These are phyloP conservation scores for Fragilaria radians DNA, from an alignment of 108 stramenopile species.

Conservation along the genomic window DNA sequence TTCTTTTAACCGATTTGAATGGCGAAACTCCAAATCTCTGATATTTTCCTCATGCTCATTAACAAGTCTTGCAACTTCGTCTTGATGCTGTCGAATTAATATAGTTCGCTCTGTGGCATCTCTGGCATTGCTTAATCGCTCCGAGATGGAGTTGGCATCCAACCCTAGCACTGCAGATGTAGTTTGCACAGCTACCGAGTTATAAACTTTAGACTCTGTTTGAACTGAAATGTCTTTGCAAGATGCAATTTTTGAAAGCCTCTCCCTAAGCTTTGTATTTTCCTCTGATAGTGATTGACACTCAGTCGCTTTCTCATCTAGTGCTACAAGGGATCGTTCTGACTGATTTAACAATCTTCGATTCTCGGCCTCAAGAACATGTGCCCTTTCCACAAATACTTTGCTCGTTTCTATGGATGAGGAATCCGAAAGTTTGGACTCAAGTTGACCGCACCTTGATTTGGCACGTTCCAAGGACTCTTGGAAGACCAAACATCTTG, in stretches of 20 bases:
- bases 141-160: background rate
- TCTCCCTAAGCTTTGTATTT: background rate
- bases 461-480: background rate
- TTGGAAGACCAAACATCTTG: background rate
- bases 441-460: background rate
- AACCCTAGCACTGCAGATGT: background rate
- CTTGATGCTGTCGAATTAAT: constrained; percentile 28
- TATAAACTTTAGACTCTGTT: background rate
- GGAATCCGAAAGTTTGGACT: background rate
- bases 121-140: constrained; percentile 27
- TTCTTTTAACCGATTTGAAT: constrained; percentile 1
- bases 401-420: background rate
- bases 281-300: background rate
- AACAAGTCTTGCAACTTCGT: constrained; percentile 26
- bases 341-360: background rate
- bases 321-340: background rate
- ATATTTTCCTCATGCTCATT: constrained; percentile 17
- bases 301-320: background rate
- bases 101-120: constrained; percentile 34
- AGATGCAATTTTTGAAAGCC: background rate
- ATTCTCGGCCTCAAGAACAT: background rate
- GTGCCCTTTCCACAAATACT: background rate
- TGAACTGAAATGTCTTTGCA: background rate
- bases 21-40: constrained; percentile 16
- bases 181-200: background rate